Evolutionary conservation across 2,329 filamentous ascomycete species (phyloP).

Genomic region (Zalaria sp.): DNA sequence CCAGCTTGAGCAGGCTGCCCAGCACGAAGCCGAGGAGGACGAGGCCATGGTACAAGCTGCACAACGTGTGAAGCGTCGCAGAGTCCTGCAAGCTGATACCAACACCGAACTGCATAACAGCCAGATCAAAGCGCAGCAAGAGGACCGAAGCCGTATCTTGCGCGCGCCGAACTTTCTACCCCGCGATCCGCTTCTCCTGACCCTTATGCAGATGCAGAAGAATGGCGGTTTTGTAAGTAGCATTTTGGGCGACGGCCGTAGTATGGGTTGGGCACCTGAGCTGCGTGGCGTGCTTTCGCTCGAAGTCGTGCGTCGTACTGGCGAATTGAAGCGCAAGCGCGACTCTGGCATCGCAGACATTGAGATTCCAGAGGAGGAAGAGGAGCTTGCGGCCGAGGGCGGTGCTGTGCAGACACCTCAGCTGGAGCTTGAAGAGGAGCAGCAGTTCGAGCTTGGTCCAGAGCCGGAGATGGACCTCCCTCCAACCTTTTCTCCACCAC

Average conservation of each 20-base stretch:
- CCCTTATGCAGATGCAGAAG: constrained; percentile 83
- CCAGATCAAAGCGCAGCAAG: constrained; percentile 76
- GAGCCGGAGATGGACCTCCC: constrained; percentile 11
- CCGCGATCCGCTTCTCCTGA: constrained; percentile 72
- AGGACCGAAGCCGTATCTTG: constrained; percentile 73
- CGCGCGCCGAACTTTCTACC: constrained; percentile 73
- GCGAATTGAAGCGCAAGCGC: constrained; percentile 84
- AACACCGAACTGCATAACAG: constrained; percentile 62
- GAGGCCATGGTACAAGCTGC: constrained; percentile 42
- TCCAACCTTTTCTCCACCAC: constrained; percentile 3
- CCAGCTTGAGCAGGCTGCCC: constrained; percentile 18
- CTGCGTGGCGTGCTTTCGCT: constrained; percentile 84
- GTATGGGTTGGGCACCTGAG: constrained; percentile 78
- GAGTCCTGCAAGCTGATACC: constrained; percentile 66
- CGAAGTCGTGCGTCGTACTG: constrained; percentile 60
- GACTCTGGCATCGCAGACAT: constrained; percentile 76
- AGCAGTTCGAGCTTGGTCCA: constrained; percentile 13
- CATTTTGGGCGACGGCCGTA: constrained; percentile 68
- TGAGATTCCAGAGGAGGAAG: constrained; percentile 48
- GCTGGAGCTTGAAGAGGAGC: constrained; percentile 16
- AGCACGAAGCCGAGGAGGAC: constrained; percentile 32
- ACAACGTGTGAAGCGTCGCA: constrained; percentile 66
- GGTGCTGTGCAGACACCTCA: constrained; percentile 14
- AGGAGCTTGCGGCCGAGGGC: constrained; percentile 29
- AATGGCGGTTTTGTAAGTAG: constrained; percentile 79